phyloP scores from a whole-genome alignment of 805 yeast species.

The Komagataella phaffii region DNA sequence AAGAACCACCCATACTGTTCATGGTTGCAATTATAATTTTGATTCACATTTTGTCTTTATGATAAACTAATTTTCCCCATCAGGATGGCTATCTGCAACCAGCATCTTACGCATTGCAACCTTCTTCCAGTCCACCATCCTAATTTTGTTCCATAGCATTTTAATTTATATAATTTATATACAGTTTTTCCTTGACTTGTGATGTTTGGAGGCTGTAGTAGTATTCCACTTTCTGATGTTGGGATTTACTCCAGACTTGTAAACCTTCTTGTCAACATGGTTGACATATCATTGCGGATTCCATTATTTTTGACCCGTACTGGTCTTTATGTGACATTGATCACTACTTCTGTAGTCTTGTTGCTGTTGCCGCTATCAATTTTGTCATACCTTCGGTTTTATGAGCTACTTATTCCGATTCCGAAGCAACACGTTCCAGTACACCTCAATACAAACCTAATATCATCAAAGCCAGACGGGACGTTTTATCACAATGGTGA shows the following conservation, averaged over 20 bases:
- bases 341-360: constrained; percentile 8
- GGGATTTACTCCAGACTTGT: background rate
- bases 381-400: constrained; percentile 16
- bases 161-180: background rate
- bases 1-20: background rate
- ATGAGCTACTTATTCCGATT: constrained; percentile 15
- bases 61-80: background rate
- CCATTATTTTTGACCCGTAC: constrained; percentile 12
- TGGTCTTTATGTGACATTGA: constrained; percentile 6
- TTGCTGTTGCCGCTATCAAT: constrained; percentile 19
- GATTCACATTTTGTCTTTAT: background rate
- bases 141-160: background rate
- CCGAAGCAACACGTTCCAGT: constrained; percentile 1
- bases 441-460: background rate
- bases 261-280: background rate
- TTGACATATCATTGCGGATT: constrained; percentile 10
- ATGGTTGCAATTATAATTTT: background rate
- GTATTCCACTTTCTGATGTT: background rate
- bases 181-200: background rate
- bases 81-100: background rate
- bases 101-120: background rate
- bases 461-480: background rate
- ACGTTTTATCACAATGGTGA: background rate
- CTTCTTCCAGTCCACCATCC: background rate
- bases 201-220: background rate